Conservation (phyloP, 192 early-diverging fungal species). For the Entophlyctis helioformis region DNA sequence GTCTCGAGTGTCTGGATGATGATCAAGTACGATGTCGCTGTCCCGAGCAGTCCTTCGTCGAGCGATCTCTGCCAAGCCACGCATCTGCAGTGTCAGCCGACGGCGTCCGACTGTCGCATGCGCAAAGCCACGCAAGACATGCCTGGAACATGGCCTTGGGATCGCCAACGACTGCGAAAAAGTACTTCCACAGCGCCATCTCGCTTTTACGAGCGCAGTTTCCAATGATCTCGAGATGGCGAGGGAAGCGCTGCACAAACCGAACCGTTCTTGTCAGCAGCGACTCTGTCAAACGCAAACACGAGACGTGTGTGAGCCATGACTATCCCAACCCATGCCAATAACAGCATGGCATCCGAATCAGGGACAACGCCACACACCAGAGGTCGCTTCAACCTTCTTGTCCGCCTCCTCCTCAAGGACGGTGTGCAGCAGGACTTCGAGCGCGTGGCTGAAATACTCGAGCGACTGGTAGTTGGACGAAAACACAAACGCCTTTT, state of each 20-base stretch:
- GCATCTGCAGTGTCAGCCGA: neutral
- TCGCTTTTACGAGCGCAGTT: conserved; percentile 97
- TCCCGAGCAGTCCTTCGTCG: conserved; percentile 49
- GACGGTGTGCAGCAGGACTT: conserved; percentile 79
- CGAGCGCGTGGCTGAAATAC: conserved; percentile 88
- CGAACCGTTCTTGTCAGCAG: conserved; percentile 59
- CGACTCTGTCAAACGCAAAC: conserved; percentile 17
- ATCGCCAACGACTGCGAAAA: conserved; percentile 79
- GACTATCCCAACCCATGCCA: too few relatives aligned
- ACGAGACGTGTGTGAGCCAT: too few relatives aligned
- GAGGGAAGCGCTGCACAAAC: conserved; percentile 70
- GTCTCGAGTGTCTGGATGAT: conserved; percentile 88
- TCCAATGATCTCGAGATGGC: conserved; percentile 77
- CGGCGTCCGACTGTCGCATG: too few relatives aligned
- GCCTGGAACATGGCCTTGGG: conserved; percentile 76
- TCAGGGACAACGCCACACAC: neutral
- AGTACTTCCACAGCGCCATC: conserved; percentile 74
- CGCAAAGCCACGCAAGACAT: conserved; percentile 8
- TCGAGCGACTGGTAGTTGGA: conserved; percentile 54
- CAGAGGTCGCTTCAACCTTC: neutral
- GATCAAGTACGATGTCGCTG: conserved; percentile 86
- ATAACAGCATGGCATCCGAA: too few relatives aligned
- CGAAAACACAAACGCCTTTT: conserved; percentile 58
- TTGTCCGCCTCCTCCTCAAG: conserved; percentile 69
- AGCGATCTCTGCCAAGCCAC: conserved; percentile 53